A percentile compares a stretch with the other conserved stretches of the same genome.
phyloP scores from a whole-genome alignment of 164 flowering plant species.

The Nymphaea thermarum region DNA sequence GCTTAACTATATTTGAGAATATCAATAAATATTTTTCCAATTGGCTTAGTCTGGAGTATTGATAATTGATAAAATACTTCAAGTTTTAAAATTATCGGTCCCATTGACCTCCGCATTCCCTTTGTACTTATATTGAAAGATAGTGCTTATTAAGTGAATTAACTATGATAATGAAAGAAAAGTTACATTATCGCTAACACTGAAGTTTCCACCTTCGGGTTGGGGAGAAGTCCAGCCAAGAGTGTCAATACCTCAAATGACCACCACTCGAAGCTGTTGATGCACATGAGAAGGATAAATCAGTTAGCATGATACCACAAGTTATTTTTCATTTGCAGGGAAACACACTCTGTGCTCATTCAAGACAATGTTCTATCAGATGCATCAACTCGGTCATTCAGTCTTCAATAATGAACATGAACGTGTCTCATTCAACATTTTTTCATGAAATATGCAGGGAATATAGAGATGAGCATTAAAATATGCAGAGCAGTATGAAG shows the following conservation, averaged over 20 bases:
- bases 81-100: no score
- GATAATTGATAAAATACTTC: no score
- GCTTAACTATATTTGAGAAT: no score
- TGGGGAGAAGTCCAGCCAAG: conserved; percentile 52
- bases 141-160: neutral
- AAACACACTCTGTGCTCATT: neutral
- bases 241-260: conserved; percentile 58
- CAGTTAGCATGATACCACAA: neutral
- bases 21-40: neutral
- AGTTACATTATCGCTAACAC: conserved; percentile 51
- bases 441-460: no score
- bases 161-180: neutral
- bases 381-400: neutral
- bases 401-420: no score
- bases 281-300: neutral
- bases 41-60: no score
- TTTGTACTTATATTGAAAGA: neutral
- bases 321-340: neutral
- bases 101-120: no score
- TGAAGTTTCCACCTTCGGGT: conserved; percentile 55
- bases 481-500: no score
- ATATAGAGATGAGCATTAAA: no score
- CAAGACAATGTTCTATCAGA: neutral
- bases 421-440: neutral
- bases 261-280: conserved; percentile 49